phyloP scores from a whole-genome alignment of 2,329 filamentous ascomycete species.

The Lasiodiplodia citricola region DNA sequence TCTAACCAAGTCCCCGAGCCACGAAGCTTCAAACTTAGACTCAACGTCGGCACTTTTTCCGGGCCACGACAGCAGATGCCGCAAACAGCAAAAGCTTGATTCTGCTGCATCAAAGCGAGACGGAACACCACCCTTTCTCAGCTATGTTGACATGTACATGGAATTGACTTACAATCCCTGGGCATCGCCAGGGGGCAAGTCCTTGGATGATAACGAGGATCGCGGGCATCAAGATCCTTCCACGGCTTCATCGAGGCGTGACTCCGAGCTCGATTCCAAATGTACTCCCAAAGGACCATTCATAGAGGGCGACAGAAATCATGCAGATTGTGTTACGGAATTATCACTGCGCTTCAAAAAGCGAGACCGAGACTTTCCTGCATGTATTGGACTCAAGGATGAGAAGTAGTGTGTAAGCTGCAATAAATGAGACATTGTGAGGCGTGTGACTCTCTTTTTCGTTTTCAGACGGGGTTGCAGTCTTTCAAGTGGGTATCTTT shows the following conservation, averaged over 20 bases:
- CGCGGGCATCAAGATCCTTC: neutral
- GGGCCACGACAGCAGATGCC: neutral
- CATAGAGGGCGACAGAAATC: neutral
- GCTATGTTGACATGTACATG: constrained; percentile 1
- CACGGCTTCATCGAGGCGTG: no score
- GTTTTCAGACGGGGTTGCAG: neutral
- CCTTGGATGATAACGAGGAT: no score
- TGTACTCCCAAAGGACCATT: neutral
- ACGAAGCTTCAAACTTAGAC: neutral
- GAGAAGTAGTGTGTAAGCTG: neutral
- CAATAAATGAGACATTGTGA: neutral
- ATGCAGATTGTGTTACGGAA: neutral
- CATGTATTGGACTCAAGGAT: neutral
- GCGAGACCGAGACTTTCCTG: neutral
- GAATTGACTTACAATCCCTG: constrained; percentile 14
- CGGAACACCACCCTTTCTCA: neutral
- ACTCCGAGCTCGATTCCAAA: neutral
- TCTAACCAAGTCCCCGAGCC: neutral
- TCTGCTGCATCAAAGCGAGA: neutral
- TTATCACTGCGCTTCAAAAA: neutral
- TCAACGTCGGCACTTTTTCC: neutral
- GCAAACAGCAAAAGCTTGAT: neutral
- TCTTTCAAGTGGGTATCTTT: constrained; percentile 2
- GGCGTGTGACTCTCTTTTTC: neutral
- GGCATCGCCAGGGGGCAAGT: neutral